phyloP scores from a whole-genome alignment of 2,329 filamentous ascomycete species.

The Fusarium sp. region DNA sequence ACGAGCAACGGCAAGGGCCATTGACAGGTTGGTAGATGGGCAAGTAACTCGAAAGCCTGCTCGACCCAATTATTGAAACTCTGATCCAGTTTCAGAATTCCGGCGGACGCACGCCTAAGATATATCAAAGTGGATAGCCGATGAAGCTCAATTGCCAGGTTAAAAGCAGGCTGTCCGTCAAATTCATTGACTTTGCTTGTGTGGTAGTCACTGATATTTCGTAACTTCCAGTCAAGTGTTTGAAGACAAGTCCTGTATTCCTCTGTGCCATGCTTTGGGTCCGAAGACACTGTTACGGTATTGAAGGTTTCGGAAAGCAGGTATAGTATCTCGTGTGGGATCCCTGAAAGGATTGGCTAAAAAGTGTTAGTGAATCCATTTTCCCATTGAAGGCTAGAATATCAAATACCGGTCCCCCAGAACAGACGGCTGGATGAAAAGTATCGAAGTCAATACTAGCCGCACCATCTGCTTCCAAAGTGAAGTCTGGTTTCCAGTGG shows the following conservation, averaged over 20 bases:
- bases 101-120: conserved; percentile 42
- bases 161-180: background rate
- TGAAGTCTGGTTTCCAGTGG: conserved; percentile 34
- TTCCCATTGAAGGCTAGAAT: background rate
- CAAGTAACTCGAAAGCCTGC: conserved; percentile 44
- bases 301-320: conserved; percentile 32
- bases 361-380: fast-evolving
- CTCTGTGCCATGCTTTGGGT: background rate
- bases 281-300: background rate
- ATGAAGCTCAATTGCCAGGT: conserved; percentile 39
- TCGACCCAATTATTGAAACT: conserved; percentile 37
- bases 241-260: conserved; percentile 8
- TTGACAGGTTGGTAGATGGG: conserved; percentile 30
- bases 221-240: conserved; percentile 16
- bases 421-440: conserved; percentile 25
- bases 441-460: background rate
- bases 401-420: conserved; percentile 1
- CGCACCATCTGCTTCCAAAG: fast-evolving
- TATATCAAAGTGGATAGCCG: conserved; percentile 49
- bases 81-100: conserved; percentile 11
- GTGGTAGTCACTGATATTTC: fast-evolving
- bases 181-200: fast-evolving
- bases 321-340: conserved; percentile 23
- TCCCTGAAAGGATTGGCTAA: background rate
- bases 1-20: conserved; percentile 43